Evolutionary conservation across 768 basidiomycete species (phyloP).

Genomic region (Mrakia gelida): DNA sequence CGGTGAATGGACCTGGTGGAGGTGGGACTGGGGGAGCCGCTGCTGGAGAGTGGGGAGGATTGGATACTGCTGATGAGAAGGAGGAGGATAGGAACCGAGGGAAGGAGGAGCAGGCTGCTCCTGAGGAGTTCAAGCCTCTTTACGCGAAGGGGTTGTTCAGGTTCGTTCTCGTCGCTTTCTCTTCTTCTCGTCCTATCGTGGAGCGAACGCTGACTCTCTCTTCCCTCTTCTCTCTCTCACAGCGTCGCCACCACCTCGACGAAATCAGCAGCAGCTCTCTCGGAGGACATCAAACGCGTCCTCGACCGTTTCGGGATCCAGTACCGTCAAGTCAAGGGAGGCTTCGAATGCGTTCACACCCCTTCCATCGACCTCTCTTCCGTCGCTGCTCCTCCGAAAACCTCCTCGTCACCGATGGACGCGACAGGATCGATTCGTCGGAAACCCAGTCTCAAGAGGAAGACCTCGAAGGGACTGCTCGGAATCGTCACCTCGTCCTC

Average conservation of each 20-base stretch:
- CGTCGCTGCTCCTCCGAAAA: constrained; percentile 43
- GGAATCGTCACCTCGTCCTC: neutral
- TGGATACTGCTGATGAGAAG: constrained; percentile 19
- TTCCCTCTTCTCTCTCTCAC: neutral
- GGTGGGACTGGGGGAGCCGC: constrained; percentile 48
- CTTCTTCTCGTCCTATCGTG: neutral
- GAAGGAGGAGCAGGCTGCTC: constrained; percentile 42
- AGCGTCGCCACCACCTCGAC: constrained; percentile 95
- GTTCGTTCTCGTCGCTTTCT: constrained; percentile 47
- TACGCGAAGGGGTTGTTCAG: constrained; percentile 95
- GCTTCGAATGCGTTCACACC: constrained; percentile 92
- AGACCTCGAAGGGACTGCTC: constrained; percentile 34
- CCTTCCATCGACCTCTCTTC: constrained; percentile 89
- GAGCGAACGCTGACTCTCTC: neutral
- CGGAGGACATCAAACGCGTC: constrained; percentile 76
- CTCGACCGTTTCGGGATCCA: constrained; percentile 93
- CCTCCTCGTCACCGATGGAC: neutral
- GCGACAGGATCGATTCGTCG: constrained; percentile 3
- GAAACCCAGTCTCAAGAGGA: constrained; percentile 33
- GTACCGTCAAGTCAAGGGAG: constrained; percentile 81
- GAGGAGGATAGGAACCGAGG: constrained; percentile 16
- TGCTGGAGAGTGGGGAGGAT: constrained; percentile 45
- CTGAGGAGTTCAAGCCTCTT: constrained; percentile 83
- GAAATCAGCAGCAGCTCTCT: constrained; percentile 72
- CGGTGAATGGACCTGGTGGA: constrained; percentile 40